Base-by-base conservation (phyloP, 306 rosid genomes). In the Sindora glabra region DNA sequence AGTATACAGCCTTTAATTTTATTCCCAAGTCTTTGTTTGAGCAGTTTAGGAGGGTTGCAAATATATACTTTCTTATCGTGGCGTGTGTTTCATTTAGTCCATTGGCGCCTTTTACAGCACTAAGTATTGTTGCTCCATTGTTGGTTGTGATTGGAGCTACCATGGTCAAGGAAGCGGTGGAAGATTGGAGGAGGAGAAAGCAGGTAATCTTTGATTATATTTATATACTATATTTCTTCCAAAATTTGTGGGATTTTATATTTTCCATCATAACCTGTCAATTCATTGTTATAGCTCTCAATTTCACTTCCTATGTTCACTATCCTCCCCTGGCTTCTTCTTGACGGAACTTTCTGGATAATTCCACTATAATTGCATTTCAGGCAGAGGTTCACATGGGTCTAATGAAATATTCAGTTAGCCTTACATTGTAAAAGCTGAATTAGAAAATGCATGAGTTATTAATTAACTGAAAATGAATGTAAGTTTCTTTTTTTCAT, bases 141-240 rank as follows among this genome's bases (percentile, higher is more conserved):
- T 4, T 80, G 10, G 57, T 74, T 48, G 97, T 90, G 46, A 84
- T 86, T 70, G 97, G 97, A 46, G 94, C 84, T 69, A 86, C 95
- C 9, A 77, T 84, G 89, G 86, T 59, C 39, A 90, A 90, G 79
- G 97, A 90, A 76, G 97, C 80, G 40, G 85, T 90, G 24, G 97
- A 90, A 78, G 97, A 90, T 78, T 90, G 97, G 97, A 80, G 90
- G 79, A 82, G 97, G 71, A 83, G 89, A 81, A 86, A 62, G 38
- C 97, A 89, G 88, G 97, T 86, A 73, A 39, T 29, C 8, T 61
- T 62, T 55, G 29, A 36, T 13, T 42, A 37, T 39, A 56, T 34
- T 54, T 45, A 33, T 34, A 18, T 29, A n/a, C n/a, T 18, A 5
- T 59, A 26, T 66, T 52, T 45, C 19, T 37, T 59, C 29, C 63